Evolutionary conservation across 768 basidiomycete genomes (phyloP).

Genomic region (Grammothele lineata): DNA sequence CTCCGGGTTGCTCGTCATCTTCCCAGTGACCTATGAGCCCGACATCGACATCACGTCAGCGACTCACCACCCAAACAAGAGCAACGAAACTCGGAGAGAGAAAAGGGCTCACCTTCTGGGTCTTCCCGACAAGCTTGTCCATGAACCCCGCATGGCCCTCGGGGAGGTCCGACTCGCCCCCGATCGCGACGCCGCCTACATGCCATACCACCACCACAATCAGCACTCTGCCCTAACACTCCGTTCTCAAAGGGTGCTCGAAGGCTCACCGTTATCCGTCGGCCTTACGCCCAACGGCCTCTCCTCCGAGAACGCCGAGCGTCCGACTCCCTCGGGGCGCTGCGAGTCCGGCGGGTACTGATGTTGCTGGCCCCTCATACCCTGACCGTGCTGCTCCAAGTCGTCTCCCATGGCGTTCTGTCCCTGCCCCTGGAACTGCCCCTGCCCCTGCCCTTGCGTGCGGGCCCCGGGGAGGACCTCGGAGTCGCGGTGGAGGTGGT

Average conservation of each 20-base stretch:
- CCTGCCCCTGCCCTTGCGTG: no score
- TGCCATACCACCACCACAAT: neutral
- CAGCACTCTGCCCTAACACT: neutral
- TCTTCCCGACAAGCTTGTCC: constrained; percentile 58
- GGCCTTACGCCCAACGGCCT: constrained; percentile 36
- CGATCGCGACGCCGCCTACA: constrained; percentile 34
- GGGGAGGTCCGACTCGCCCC: constrained; percentile 29
- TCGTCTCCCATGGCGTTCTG: no score
- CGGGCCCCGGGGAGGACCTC: no score
- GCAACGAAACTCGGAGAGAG: neutral
- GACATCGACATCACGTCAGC: neutral
- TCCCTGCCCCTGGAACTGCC: no score
- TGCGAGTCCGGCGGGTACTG: neutral
- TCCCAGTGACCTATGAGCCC: constrained; percentile 42
- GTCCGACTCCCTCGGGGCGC: neutral
- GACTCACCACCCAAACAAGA: no score
- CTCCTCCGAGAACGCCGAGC: constrained; percentile 10
- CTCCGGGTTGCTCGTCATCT: constrained; percentile 42
- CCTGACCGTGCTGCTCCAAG: no score
- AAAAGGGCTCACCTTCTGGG: constrained; percentile 41
- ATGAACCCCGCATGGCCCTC: constrained; percentile 38
- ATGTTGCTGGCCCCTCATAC: no score
- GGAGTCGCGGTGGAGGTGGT: no score
- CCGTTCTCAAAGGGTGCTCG: no score
- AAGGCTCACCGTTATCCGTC: constrained; percentile 27